Conservation (phyloP, 345 rosid species). For the Nephelium lappaceum region DNA sequence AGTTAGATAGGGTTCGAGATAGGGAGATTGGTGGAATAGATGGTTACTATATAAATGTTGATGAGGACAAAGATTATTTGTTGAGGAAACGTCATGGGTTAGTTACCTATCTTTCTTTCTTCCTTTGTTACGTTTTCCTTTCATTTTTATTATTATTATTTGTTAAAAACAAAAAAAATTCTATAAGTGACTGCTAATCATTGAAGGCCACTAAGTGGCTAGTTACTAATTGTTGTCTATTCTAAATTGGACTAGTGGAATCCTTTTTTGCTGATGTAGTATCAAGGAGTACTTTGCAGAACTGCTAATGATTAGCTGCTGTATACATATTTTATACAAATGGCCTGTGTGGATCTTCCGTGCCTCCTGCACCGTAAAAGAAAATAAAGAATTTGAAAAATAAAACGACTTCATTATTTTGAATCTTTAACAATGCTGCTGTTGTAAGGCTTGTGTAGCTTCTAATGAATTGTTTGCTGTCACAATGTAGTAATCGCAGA, state of each 20-base stretch:
- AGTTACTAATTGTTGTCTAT: not conserved
- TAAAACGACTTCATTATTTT: not conserved
- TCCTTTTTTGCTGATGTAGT: not conserved
- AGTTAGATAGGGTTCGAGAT: constrained; percentile 37
- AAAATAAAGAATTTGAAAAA: not conserved
- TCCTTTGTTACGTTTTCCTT: not conserved
- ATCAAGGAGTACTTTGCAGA: not conserved
- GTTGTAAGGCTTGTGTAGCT: not conserved
- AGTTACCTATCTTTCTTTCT: constrained; percentile 5
- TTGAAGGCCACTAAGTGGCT: not conserved
- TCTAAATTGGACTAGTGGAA: not conserved
- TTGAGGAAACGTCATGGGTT: constrained; percentile 61
- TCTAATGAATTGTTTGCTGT: constrained; percentile 3
- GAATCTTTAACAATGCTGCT: not conserved
- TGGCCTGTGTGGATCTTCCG: not conserved
- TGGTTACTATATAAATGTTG: constrained; percentile 30
- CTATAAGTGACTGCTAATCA: not conserved
- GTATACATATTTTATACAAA: not conserved
- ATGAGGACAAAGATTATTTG: constrained; percentile 41
- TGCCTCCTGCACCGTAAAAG: not conserved
- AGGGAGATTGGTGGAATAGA: constrained; percentile 42
- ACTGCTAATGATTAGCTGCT: not conserved
- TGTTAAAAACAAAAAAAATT: too few species aligned
- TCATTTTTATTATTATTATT: not conserved
- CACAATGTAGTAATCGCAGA: not conserved